phyloP scores from a whole-genome alignment of 352 stramenopile genomes.

The Phytophthora melonis region DNA sequence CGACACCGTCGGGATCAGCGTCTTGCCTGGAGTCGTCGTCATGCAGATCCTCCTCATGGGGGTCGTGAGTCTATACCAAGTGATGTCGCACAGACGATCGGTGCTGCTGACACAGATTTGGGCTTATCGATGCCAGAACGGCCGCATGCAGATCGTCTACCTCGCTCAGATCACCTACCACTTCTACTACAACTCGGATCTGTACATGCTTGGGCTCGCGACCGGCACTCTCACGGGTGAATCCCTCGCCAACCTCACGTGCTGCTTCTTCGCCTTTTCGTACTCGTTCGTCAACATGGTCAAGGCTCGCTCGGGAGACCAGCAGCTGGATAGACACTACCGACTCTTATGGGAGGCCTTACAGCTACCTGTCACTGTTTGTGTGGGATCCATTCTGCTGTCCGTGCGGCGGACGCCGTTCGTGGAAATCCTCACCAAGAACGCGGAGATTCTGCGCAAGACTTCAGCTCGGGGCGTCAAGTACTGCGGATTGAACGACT shows the following conservation, averaged over 20 bases:
- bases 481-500: constrained; percentile 31
- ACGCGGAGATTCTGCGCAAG: constrained; percentile 31
- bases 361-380: constrained; percentile 8
- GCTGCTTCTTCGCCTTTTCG: constrained; percentile 28
- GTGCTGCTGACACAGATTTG: constrained; percentile 39
- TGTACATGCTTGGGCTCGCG: constrained; percentile 31
- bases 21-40: constrained; percentile 19
- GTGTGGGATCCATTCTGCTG: constrained; percentile 9
- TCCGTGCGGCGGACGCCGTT: constrained; percentile 12
- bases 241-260: constrained; percentile 31
- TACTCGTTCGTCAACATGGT: constrained; percentile 27
- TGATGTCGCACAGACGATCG: constrained; percentile 25
- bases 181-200: constrained; percentile 24
- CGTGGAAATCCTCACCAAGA: constrained; percentile 6
- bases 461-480: constrained; percentile 14
- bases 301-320: constrained; percentile 23
- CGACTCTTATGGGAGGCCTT: constrained; percentile 25
- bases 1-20: constrained; percentile 10
- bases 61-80: constrained; percentile 21
- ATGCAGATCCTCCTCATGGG: constrained; percentile 25
- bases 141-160: constrained; percentile 30
- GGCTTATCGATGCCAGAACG: constrained; percentile 36
- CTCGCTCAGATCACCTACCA: constrained; percentile 32
- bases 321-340: constrained; percentile 26
- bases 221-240: constrained; percentile 30